phyloP scores from a whole-genome alignment of 495 filamentous ascomycete genomes.

The Durotheca rogersii region DNA sequence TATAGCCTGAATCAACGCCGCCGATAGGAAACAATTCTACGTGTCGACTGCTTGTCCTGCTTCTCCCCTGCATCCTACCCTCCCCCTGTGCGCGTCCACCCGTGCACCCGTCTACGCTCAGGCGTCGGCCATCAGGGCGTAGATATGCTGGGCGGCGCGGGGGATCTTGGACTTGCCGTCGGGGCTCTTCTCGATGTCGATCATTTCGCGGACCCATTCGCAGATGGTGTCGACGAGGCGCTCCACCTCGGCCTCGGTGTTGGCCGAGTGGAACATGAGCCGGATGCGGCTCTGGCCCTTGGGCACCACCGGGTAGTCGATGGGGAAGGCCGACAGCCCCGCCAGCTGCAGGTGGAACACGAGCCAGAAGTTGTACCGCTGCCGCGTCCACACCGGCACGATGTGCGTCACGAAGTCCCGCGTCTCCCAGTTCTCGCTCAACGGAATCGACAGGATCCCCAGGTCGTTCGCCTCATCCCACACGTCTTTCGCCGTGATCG shows the following conservation, averaged over 20 bases:
- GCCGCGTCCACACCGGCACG: constrained; percentile 29
- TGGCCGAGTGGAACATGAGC: constrained; percentile 52
- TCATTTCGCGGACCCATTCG: constrained; percentile 42
- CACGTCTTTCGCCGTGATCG: constrained; percentile 34
- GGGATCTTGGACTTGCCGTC: constrained; percentile 26
- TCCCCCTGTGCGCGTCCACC: too few relatives aligned
- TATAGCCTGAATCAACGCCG: too few relatives aligned
- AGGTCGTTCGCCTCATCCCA: constrained; percentile 36
- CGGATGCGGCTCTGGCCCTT: constrained; percentile 51
- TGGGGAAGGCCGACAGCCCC: constrained; percentile 38
- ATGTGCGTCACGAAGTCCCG: constrained; percentile 26
- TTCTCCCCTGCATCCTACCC: background rate
- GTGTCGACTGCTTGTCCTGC: too few relatives aligned
- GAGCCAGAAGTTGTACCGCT: constrained; percentile 35
- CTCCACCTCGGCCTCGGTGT: constrained; percentile 51
- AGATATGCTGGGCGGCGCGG: constrained; percentile 25
- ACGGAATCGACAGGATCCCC: constrained; percentile 25
- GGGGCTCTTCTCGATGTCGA: constrained; percentile 28
- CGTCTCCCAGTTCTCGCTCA: constrained; percentile 17
- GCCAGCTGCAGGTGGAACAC: constrained; percentile 42
- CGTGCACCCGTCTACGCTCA: too few relatives aligned
- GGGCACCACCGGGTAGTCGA: constrained; percentile 53
- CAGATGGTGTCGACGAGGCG: constrained; percentile 42
- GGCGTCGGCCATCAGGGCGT: constrained; percentile 23
- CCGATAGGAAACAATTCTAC: too few relatives aligned